Base-by-base conservation (phyloP, 2,329 filamentous ascomycete genomes). In the Hirsutella thompsonii region DNA sequence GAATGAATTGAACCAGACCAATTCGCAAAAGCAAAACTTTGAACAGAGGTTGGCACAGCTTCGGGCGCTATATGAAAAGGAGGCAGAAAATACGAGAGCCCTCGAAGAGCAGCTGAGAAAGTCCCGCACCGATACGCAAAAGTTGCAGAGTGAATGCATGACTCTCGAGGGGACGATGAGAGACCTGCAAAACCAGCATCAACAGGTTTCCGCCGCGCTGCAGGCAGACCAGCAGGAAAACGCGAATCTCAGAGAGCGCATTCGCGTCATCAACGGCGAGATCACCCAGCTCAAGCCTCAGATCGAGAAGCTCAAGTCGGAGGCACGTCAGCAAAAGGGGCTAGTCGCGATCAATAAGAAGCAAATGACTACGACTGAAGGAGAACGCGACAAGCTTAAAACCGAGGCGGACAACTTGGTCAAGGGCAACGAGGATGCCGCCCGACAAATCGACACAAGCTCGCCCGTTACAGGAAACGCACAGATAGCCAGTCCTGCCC, bases 261-360 rank as follows among this genome's bases (percentile, higher is more conserved):
- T 98, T 49, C 78, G 83, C 26, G 73, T 80, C 40, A 74, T 87
- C 34, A 98, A 94, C 54, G 72, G 76, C 11, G 87, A 94, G 60
- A 81, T 94, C 51, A 72, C 77, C 16, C 81, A 88, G 60, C 67
- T 96, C 33, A 93, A 88, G 60, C 88, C 89, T 26, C 81, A 90
- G 49, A 78, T 98, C 40, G 92, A 98, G 59, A 96, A 95, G 68
- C 72, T 94, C 52, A 88, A 84, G 58, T 86, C 83, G 11, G 88
- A 95, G 52, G 88, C 88, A 20, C 80, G 92, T 34, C 92, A 96
- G 60, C 89, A 96, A 56, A 96, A 94, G 66, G 92, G 92, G 16
- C 71, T 96, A 49, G 90, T 94, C 23, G 89, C 92, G 35, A 98
- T 98, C 65, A 95, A 95, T 66, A 96, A 93, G 71, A 98, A 98